phyloP scores from a whole-genome alignment of 306 rosid species.

The Cucurbita ficifolia region DNA sequence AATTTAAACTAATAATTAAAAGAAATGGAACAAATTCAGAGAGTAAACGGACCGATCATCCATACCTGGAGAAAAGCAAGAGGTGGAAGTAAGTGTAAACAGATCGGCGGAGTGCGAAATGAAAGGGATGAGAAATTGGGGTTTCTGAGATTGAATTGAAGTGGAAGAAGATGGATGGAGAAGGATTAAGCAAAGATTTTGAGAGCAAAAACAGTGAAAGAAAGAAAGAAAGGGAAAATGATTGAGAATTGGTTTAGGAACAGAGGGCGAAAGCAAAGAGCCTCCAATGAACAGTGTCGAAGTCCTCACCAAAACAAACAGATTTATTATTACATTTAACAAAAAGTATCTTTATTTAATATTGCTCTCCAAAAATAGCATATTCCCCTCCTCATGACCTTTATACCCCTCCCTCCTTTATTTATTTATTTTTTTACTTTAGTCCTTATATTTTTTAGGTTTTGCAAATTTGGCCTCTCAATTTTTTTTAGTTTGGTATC shows the following conservation, averaged over 20 bases:
- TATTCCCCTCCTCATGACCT: constrained; percentile 6
- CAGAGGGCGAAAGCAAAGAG: constrained; percentile 9
- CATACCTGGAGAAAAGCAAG: constrained; percentile 2
- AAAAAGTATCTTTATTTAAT: constrained; percentile 14
- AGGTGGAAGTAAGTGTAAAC: not conserved
- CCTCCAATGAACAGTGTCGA: constrained; percentile 65
- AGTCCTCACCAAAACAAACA: constrained; percentile 30
- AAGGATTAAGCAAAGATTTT: not conserved
- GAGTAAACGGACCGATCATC: not conserved
- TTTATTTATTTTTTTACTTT: not conserved
- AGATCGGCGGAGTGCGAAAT: not conserved
- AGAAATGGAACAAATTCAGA: not conserved
- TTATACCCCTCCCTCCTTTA: constrained; percentile 15
- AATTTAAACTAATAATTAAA: not conserved
- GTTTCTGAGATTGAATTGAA: not conserved
- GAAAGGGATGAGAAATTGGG: not conserved
- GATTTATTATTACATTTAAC: constrained; percentile 28
- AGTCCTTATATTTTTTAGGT: not conserved
- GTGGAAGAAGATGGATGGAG: not conserved
- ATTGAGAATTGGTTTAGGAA: constrained; percentile 10
- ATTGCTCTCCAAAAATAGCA: constrained; percentile 12
- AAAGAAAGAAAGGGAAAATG: not conserved
- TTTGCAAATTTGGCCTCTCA: too few species aligned
- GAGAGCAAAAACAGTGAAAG: not conserved
- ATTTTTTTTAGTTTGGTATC: too few species aligned